phyloP scores from a whole-genome alignment of 192 early-diverging fungal genomes.

The Coemansia guatemalensis region DNA sequence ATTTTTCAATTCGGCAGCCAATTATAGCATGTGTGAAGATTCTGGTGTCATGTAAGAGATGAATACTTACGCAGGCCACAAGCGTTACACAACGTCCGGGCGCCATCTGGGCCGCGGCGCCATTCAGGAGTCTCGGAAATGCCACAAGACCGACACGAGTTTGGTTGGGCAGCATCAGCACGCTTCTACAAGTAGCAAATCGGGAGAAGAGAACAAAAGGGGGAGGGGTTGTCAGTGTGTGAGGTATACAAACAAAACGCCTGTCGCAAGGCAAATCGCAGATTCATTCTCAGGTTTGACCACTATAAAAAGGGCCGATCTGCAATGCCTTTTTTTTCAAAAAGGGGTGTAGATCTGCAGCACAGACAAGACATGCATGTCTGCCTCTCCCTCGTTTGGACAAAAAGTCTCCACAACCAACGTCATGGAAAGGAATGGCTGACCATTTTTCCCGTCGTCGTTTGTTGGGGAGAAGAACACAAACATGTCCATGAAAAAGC shows the following conservation, averaged over 20 bases:
- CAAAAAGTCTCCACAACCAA: neutral
- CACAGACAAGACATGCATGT: neutral
- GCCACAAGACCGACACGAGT: conserved; percentile 74
- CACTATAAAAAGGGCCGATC: conserved; percentile 5
- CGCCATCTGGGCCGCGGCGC: conserved; percentile 89
- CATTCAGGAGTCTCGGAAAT: conserved; percentile 91
- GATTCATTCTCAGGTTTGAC: conserved; percentile 2
- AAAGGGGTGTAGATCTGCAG: conserved; percentile 1
- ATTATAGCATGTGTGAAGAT: neutral
- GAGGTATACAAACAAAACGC: neutral
- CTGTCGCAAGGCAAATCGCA: conserved; percentile 6
- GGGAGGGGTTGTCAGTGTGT: neutral
- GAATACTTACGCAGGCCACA: conserved; percentile 80
- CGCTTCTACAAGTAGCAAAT: conserved; percentile 33
- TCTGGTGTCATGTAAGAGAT: neutral
- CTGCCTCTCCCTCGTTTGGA: neutral
- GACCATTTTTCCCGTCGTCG: neutral
- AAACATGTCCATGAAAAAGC: neutral
- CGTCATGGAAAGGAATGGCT: neutral
- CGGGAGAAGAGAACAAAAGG: neutral
- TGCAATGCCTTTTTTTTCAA: neutral
- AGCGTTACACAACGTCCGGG: conserved; percentile 92
- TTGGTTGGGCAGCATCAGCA: conserved; percentile 59
- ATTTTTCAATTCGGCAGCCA: no score
- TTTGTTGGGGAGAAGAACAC: neutral